Conservation (phyloP, 768 basidiomycete genomes). For the Galerina sulciceps region DNA sequence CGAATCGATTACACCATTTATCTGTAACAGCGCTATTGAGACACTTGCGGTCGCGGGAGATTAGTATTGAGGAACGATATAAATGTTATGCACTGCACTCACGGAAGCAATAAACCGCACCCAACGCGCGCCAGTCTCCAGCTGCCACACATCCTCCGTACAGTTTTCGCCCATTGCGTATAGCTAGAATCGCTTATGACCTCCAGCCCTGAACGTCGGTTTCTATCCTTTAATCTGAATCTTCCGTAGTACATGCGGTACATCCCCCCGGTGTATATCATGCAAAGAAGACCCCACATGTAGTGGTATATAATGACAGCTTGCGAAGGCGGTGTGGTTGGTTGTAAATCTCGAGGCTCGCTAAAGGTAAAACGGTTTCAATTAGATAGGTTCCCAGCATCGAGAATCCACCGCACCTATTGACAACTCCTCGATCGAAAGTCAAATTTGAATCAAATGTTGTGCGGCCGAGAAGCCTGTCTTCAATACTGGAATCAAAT, state of each 20-base stretch:
- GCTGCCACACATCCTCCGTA: slow-evolving; percentile 4
- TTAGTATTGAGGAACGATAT: not conserved
- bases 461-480: not conserved
- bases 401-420: not conserved
- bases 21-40: slow-evolving; percentile 11
- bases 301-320: not conserved
- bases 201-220: not conserved
- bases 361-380: not conserved
- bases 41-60: not conserved
- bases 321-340: not conserved
- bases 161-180: slow-evolving; percentile 4
- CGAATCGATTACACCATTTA: slow-evolving; percentile 6
- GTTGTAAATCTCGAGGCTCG: not conserved
- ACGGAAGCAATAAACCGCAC: slow-evolving; percentile 13
- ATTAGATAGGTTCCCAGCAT: not conserved
- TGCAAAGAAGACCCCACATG: not conserved
- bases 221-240: not conserved
- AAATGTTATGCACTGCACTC: not conserved
- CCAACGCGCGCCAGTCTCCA: slow-evolving; percentile 13
- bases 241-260: slow-evolving; percentile 2
- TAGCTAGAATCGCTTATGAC: not conserved
- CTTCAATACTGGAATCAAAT: no score
- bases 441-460: not conserved
- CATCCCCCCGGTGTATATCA: slow-evolving; percentile 3
- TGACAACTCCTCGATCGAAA: not conserved